A percentile compares a stretch with the other conserved stretches of the same genome.
phyloP scores from a whole-genome alignment of 2,329 filamentous ascomycete species.

The Colletotrichum paranaense region DNA sequence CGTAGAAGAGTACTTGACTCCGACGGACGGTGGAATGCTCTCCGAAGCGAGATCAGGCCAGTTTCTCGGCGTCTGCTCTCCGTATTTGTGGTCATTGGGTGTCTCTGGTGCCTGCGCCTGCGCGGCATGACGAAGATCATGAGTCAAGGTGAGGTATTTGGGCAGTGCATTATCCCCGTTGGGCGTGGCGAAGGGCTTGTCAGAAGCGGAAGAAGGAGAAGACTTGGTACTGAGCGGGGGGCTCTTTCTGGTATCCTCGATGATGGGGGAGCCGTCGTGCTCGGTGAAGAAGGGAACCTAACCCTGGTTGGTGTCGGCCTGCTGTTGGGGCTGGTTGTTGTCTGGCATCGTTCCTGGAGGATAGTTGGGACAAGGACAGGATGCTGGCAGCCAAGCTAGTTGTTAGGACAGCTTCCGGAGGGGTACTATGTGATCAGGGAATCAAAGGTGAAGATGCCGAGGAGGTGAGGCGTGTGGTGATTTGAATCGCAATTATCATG shows the following conservation, averaged over 20 bases:
- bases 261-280: conserved; percentile 16
- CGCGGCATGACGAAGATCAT: too few species aligned
- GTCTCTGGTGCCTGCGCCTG: neutral
- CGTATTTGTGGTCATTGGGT: neutral
- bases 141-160: neutral
- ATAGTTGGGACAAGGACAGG: too few species aligned
- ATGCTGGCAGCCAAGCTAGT: neutral
- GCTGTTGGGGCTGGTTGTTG: neutral
- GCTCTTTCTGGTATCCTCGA: neutral
- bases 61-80: neutral
- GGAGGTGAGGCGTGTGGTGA: neutral
- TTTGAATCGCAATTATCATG: neutral
- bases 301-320: neutral
- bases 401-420: neutral
- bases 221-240: neutral
- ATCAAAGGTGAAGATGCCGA: neutral
- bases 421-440: neutral
- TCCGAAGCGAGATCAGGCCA: neutral
- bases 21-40: neutral
- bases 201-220: neutral
- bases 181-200: neutral
- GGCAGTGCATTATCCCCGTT: neutral
- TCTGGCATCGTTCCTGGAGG: neutral
- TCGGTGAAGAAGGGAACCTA: conserved; percentile 31
- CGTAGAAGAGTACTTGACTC: neutral